A percentile compares a stretch with the other conserved stretches of the same genome.
Evolutionary conservation across 306 rosid genomes (phyloP).

Genomic region (Vicia sativa): DNA sequence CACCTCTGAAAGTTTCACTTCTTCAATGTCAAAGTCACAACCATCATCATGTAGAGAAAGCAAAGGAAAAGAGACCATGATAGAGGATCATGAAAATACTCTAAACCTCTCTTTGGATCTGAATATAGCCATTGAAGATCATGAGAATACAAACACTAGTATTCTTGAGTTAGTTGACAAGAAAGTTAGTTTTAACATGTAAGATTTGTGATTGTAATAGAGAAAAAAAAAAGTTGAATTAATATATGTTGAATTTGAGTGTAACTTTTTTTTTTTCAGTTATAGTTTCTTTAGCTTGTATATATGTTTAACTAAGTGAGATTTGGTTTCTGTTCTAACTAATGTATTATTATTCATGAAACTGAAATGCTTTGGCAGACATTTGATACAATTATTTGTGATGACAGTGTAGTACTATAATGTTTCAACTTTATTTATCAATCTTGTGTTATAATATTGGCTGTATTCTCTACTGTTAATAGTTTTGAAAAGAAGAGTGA

Average conservation of each 20-base stretch:
- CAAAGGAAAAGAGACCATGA: slow-evolving; percentile 42
- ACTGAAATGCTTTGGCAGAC: slow-evolving; percentile 13
- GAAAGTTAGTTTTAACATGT: slow-evolving; percentile 50
- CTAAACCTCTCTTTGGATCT: slow-evolving; percentile 57
- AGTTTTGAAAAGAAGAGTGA: background rate
- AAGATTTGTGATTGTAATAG: slow-evolving; percentile 31
- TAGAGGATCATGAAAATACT: slow-evolving; percentile 33
- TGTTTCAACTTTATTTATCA: slow-evolving; percentile 2
- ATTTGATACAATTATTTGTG: slow-evolving; percentile 32
- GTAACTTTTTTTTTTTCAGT: slow-evolving; percentile 21
- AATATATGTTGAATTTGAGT: slow-evolving; percentile 39
- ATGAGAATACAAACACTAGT: slow-evolving; percentile 18
- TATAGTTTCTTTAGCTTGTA: no score
- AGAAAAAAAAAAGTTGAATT: slow-evolving; percentile 9
- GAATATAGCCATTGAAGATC: slow-evolving; percentile 67
- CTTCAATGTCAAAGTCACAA: slow-evolving; percentile 40
- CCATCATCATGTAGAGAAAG: slow-evolving; percentile 25
- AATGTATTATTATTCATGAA: slow-evolving; percentile 19
- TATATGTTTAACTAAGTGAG: slow-evolving; percentile 15
- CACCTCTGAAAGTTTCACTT: slow-evolving; percentile 51
- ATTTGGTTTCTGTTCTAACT: slow-evolving; percentile 34
- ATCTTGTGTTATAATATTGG: background rate
- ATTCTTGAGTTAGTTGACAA: slow-evolving; percentile 68
- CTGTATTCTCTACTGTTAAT: background rate
- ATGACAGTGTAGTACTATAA: slow-evolving; percentile 27